These are phyloP conservation scores for Syzygium malaccense DNA, from an alignment of 441 rosid genomes.

Conservation along the genomic window DNA sequence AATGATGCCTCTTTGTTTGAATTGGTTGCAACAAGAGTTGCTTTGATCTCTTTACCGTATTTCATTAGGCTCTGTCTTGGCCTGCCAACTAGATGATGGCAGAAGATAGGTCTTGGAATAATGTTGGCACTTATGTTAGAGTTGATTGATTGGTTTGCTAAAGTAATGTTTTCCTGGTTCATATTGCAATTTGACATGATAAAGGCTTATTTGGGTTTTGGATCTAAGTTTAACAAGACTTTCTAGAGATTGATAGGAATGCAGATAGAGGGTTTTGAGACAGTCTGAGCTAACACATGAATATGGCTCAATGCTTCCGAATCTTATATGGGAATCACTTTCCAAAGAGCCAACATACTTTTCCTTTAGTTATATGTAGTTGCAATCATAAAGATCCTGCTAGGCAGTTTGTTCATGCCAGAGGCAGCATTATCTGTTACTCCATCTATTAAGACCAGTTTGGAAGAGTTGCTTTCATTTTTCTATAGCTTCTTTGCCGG, in stretches of 20 bases:
- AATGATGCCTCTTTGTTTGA: neutral
- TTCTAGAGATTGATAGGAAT: neutral
- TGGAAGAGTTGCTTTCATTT: neutral
- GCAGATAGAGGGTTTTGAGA: neutral
- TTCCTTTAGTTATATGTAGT: neutral
- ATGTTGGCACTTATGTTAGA: neutral
- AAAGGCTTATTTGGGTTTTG: neutral
- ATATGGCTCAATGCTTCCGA: neutral
- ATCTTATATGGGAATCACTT: neutral
- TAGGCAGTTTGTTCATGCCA: neutral
- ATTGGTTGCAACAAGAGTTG: neutral
- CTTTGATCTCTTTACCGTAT: neutral
- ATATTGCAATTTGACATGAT: neutral
- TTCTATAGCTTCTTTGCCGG: neutral
- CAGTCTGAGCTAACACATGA: neutral
- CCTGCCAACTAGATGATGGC: neutral
- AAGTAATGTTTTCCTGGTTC: neutral
- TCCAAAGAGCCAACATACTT: neutral
- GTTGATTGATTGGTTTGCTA: neutral
- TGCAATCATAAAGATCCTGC: neutral
- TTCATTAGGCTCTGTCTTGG: neutral
- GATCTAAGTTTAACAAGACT: neutral
- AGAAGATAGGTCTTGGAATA: neutral
- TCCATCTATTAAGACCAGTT: neutral
- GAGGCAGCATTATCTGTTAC: neutral